phyloP scores from a whole-genome alignment of 495 filamentous ascomycete genomes.

The Lepraria neglecta region DNA sequence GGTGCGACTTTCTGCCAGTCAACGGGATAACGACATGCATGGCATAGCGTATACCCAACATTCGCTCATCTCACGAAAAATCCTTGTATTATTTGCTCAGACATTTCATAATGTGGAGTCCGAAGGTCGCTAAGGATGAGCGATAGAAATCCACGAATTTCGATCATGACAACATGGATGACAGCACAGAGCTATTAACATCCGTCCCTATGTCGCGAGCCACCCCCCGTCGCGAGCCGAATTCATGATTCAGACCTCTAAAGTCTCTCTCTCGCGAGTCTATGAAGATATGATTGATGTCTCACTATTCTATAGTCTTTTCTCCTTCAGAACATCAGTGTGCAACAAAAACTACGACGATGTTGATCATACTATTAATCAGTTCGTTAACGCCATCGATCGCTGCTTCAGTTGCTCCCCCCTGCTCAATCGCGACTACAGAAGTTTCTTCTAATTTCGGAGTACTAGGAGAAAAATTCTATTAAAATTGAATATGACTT shows the following conservation, averaged over 20 bases:
- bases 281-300: constrained; percentile 28
- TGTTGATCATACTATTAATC: constrained; percentile 25
- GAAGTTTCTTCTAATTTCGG: no score
- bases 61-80: constrained; percentile 13
- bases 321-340: constrained; percentile 20
- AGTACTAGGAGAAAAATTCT: no score
- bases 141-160: constrained; percentile 7
- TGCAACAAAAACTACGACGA: constrained; percentile 18
- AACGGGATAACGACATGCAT: constrained; percentile 8
- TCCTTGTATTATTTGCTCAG: background rate
- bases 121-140: background rate
- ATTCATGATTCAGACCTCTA: constrained; percentile 24
- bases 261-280: constrained; percentile 27
- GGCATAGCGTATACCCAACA: constrained; percentile 5
- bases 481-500: no score
- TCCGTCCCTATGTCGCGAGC: constrained; percentile 12
- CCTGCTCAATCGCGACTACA: background rate
- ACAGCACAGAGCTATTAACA: background rate
- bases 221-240: constrained; percentile 27
- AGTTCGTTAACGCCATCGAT: constrained; percentile 23
- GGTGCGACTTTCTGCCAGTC: no score
- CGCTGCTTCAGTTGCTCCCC: constrained; percentile 17
- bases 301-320: constrained; percentile 28
- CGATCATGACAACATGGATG: background rate
- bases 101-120: constrained; percentile 5